These are phyloP conservation scores for Xylariales sp. DNA, from an alignment of 2,329 filamentous ascomycete genomes.

Conservation along the genomic window DNA sequence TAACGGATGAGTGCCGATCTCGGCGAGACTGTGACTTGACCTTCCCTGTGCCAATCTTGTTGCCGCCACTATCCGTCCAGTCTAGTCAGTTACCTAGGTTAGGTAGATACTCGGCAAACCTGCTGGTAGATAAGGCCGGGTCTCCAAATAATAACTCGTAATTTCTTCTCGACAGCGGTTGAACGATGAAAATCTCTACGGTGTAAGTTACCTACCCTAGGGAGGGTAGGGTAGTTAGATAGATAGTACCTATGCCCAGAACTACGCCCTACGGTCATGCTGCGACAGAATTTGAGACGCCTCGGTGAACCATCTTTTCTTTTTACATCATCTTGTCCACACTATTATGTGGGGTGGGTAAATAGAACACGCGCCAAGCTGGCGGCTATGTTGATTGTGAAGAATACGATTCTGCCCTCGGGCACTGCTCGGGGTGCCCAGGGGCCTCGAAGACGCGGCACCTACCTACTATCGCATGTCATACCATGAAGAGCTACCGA, in stretches of 20 bases:
- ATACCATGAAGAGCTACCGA: background rate
- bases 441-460: background rate
- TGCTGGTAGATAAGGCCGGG: constrained; percentile 20
- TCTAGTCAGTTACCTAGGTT: background rate
- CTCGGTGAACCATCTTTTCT: background rate
- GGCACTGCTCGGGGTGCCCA: too few species aligned
- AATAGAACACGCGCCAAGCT: background rate
- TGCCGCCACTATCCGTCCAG: background rate
- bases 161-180: constrained; percentile 4
- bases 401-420: background rate
- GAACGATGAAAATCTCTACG: background rate
- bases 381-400: background rate
- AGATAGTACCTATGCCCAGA: background rate
- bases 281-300: background rate
- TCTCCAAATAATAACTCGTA: constrained; percentile 18
- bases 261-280: background rate
- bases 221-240: too few species aligned
- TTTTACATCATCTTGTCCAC: background rate
- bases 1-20: constrained; percentile 37
- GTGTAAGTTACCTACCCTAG: background rate
- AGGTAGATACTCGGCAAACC: background rate
- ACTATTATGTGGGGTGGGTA: background rate
- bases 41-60: background rate
- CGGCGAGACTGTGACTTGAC: constrained; percentile 36
- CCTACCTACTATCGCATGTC: background rate